Evolutionary conservation across 257 asterid species (phyloP).

Genomic region (Solanum chiquidenum): DNA sequence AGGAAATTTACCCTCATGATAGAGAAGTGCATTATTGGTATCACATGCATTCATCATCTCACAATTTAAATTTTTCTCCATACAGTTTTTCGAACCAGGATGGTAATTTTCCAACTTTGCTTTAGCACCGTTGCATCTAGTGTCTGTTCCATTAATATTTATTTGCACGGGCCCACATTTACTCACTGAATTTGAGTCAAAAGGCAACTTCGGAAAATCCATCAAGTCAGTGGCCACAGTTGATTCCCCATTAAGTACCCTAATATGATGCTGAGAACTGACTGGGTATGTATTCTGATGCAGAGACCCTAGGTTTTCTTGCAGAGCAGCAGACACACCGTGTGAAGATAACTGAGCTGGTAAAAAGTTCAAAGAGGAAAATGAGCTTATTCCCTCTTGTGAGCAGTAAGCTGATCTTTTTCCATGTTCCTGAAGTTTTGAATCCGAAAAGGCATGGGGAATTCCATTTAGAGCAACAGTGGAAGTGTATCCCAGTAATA

Average conservation of each 20-base stretch:
- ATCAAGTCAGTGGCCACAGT: conserved; percentile 16
- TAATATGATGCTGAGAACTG: conserved; percentile 26
- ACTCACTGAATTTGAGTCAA: conserved; percentile 15
- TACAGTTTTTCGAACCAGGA: conserved; percentile 12
- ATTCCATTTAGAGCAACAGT: conserved; percentile 28
- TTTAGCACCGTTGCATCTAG: conserved; percentile 9
- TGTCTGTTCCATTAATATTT: conserved; percentile 1
- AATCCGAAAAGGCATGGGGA: conserved; percentile 62
- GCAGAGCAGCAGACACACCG: conserved; percentile 21
- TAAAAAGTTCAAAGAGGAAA: conserved; percentile 37
- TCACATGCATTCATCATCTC: conserved; percentile 14
- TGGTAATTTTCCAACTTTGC: conserved; percentile 14
- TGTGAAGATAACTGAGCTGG: conserved; percentile 28
- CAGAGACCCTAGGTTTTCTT: conserved; percentile 29
- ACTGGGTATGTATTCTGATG: conserved; percentile 22
- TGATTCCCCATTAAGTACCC: conserved; percentile 21
- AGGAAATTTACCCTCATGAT: conserved; percentile 2
- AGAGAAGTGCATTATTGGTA: not conserved
- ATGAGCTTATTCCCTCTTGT: conserved; percentile 36
- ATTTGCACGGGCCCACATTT: conserved; percentile 1
- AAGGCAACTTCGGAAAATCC: conserved; percentile 15
- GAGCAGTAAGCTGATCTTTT: conserved; percentile 33
- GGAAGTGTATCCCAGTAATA: conserved; percentile 16
- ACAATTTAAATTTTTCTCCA: conserved; percentile 10
- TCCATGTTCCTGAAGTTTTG: conserved; percentile 57